Base-by-base conservation (phyloP, 257 asterid genomes). In the Pogostemon cablin region DNA sequence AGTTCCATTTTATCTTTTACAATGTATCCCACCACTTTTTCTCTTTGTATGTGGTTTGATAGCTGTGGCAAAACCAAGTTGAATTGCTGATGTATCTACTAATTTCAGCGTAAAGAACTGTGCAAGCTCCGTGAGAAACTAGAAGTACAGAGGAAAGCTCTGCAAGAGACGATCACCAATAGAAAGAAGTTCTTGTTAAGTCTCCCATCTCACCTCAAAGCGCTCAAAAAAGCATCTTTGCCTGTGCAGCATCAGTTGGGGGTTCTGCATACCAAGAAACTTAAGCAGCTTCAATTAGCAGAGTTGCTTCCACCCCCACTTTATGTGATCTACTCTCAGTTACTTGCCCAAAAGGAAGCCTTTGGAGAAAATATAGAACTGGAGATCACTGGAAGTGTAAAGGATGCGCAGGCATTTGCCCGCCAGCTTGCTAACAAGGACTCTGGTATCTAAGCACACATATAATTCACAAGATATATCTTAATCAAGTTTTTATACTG, bases 291-390 rank as follows among this genome's bases (percentile, higher is more conserved):
- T 79, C 99, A 95, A 64, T 76, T 86, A 20, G 96, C 99, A 47
- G 99, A 95, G 81, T 74, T 91, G 80, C 98, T 95, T 80, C 95
- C 98, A 41, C 96, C 96, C 62, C 98, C 99, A 72, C 89, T 95
- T 1, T 95, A 86, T 80, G 89, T 95, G 56, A 81, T 86, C 60
- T 91, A 87, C 84, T 91, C 98, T 43, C 98, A 95, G 81, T 73
- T 95, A 78, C 82, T 87, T 72, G 96, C 98, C 56, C 99, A 95
- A 74, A 95, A 89, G 77, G 99, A 95, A 81, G 99, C 98, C 37
- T 91, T 91, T 70, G 95, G 88, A 54, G 99, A 95, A 81, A 83
- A 78, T 66, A 85, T 95, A 58, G 99, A 91, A 69, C 85, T 95
- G 77, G 99, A 95, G 76, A 78, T 91, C 69, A 65, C 86, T 15